Conservation (phyloP, 345 rosid genomes). For the Eucalyptus globulus region DNA sequence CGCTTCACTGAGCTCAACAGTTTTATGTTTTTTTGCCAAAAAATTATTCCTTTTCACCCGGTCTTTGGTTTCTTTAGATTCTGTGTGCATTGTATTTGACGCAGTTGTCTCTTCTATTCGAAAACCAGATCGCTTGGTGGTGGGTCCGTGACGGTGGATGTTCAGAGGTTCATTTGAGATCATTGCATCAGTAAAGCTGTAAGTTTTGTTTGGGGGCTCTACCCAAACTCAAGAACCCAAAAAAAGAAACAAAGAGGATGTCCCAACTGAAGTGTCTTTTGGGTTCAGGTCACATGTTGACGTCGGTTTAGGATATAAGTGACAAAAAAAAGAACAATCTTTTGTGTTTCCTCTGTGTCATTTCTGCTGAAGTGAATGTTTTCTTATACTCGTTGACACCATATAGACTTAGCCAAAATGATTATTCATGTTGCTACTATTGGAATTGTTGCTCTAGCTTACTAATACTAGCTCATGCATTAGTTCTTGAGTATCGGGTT, state of each 20-base stretch:
- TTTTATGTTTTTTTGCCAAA: too few relatives aligned
- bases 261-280: neutral
- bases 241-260: neutral
- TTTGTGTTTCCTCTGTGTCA: neutral
- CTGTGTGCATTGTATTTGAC: neutral
- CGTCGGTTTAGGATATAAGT: neutral
- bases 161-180: constrained; percentile 66
- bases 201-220: neutral
- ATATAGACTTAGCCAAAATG: neutral
- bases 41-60: neutral
- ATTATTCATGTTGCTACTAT: neutral
- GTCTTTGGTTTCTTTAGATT: neutral
- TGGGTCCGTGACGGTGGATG: constrained; percentile 38
- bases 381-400: neutral
- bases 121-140: constrained; percentile 38
- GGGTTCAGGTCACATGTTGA: neutral
- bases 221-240: neutral
- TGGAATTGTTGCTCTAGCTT: neutral
- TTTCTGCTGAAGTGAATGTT: neutral
- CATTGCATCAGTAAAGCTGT: constrained; percentile 41
- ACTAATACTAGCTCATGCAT: neutral
- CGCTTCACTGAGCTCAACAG: neutral
- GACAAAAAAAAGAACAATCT: neutral
- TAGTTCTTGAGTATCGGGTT: neutral
- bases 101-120: neutral